Evolutionary conservation across 768 basidiomycete species (phyloP).

Genomic region (Coprinopsis marcescibilis): DNA sequence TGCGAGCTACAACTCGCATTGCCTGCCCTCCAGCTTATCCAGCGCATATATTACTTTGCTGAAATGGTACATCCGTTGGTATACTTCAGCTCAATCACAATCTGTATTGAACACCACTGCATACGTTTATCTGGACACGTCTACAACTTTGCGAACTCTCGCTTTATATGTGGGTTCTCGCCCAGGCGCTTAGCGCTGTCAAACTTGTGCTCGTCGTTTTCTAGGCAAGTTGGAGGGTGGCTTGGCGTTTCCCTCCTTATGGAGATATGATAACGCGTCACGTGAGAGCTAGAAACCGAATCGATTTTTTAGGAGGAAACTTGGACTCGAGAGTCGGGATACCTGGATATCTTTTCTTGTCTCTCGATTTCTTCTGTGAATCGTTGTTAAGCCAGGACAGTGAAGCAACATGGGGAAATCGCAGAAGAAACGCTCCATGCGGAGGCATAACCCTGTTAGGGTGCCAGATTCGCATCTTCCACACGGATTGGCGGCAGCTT

Average conservation of each 20-base stretch:
- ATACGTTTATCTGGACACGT: too few relatives aligned
- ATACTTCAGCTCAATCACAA: too few relatives aligned
- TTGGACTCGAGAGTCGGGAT: background rate
- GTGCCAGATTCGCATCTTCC: slow-evolving; percentile 92
- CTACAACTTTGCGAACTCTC: too few relatives aligned
- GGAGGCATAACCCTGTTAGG: slow-evolving; percentile 88
- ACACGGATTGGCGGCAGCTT: slow-evolving; percentile 70
- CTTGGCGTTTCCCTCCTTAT: too few relatives aligned
- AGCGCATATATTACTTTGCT: too few relatives aligned
- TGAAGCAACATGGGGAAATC: slow-evolving; percentile 75
- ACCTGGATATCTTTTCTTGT: background rate
- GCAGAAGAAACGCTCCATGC: slow-evolving; percentile 80
- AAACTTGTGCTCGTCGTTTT: too few relatives aligned
- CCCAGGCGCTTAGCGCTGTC: too few relatives aligned
- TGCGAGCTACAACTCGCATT: background rate
- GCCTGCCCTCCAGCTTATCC: too few relatives aligned
- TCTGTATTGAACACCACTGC: too few relatives aligned
- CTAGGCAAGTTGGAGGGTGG: too few relatives aligned
- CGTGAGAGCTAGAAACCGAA: background rate
- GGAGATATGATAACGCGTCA: background rate
- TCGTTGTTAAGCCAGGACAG: background rate
- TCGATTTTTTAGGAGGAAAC: slow-evolving; percentile 3
- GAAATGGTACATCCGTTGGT: too few relatives aligned
- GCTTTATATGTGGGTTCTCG: too few relatives aligned
- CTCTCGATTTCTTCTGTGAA: background rate